A percentile compares a stretch with the other conserved stretches of the same genome.
Evolutionary conservation across 805 yeast species (phyloP).

Genomic region (Ogataea siamensis): DNA sequence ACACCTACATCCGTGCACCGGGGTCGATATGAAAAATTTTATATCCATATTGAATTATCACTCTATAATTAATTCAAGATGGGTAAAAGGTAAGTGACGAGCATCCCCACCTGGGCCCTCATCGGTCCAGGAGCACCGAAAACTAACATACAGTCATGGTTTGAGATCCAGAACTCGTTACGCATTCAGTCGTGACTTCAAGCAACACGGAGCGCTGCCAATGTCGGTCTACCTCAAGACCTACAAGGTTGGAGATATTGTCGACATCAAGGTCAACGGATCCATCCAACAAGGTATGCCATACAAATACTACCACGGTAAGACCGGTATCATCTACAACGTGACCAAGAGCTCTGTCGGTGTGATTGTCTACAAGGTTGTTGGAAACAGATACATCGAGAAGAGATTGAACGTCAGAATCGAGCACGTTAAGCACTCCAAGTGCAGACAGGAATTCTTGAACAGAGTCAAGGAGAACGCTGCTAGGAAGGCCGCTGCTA

Average conservation of each 20-base stretch:
- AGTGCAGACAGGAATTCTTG: constrained; percentile 98
- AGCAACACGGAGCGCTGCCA: constrained; percentile 91
- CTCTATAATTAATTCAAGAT: constrained; percentile 35
- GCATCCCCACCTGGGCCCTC: constrained; percentile 87
- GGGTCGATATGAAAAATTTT: constrained; percentile 7
- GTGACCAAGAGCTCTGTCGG: constrained; percentile 98
- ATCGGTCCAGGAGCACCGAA: constrained; percentile 36
- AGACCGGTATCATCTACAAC: constrained; percentile 99
- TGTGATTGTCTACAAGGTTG: constrained; percentile 97
- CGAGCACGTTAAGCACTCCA: constrained; percentile 99
- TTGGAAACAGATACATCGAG: constrained; percentile 98
- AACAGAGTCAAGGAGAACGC: constrained; percentile 98
- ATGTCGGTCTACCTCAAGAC: constrained; percentile 95
- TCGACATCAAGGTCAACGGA: constrained; percentile 99
- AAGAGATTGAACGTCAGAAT: constrained; percentile 98
- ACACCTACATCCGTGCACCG: constrained; percentile 10
- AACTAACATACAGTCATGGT: constrained; percentile 68
- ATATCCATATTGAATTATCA: constrained; percentile 5
- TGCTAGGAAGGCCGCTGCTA: constrained; percentile 89
- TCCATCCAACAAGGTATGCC: constrained; percentile 99
- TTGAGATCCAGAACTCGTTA: constrained; percentile 99
- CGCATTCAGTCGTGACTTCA: constrained; percentile 99
- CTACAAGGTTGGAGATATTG: constrained; percentile 99
- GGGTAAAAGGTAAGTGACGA: constrained; percentile 48
- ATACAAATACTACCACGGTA: constrained; percentile 99